These are phyloP conservation scores for Prosopis cineraria DNA, from an alignment of 306 rosid species.

Conservation along the genomic window DNA sequence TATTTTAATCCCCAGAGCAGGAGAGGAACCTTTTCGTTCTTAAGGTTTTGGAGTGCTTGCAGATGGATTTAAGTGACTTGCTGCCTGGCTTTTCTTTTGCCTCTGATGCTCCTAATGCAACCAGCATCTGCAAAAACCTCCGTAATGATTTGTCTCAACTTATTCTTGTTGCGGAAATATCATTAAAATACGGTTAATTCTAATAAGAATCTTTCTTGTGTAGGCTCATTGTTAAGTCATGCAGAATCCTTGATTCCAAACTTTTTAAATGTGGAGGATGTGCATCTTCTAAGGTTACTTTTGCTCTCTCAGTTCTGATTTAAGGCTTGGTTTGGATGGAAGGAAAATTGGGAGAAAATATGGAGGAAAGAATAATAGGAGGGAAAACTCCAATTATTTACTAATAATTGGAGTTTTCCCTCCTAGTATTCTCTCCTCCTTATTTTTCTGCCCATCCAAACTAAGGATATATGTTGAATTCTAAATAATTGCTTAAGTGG, in stretches of 20 bases:
- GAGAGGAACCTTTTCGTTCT: conserved; percentile 84
- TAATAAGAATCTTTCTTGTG: conserved; percentile 44
- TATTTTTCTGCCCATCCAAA: too few species aligned
- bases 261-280: conserved; percentile 79
- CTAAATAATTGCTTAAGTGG: conserved; percentile 14
- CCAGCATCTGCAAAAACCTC: conserved; percentile 71
- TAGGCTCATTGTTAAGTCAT: conserved; percentile 89
- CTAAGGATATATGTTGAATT: conserved; percentile 35
- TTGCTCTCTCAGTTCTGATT: conserved; percentile 12
- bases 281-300: conserved; percentile 80
- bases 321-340: too few species aligned
- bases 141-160: conserved; percentile 53
- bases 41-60: conserved; percentile 83
- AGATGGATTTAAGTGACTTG: conserved; percentile 59
- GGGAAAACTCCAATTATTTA: too few species aligned
- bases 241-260: conserved; percentile 93
- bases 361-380: too few species aligned
- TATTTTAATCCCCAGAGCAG: conserved; percentile 67
- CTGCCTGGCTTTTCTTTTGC: conserved; percentile 71
- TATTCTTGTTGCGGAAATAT: conserved; percentile 18
- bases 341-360: too few species aligned
- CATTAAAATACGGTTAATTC: conserved; percentile 29
- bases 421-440: too few species aligned
- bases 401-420: too few species aligned
- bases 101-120: conserved; percentile 65